Evolutionary conservation across 495 filamentous ascomycete species (phyloP).

Genomic region (Cercophora sp.): DNA sequence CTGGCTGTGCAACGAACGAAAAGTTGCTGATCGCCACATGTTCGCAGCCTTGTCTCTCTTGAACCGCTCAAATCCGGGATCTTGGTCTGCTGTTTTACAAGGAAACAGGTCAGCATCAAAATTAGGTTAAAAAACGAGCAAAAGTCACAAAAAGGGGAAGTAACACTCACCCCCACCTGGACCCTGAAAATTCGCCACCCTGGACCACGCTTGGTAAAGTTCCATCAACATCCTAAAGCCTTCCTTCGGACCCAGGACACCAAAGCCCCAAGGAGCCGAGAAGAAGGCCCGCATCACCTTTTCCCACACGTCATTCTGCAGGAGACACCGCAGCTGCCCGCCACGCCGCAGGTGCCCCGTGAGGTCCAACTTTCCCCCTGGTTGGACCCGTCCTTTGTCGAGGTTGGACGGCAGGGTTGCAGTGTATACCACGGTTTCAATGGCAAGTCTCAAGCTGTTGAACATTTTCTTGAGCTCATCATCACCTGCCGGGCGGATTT

Average conservation of each 20-base stretch:
- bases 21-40: slow-evolving; percentile 25
- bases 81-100: neutral
- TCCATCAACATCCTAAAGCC: slow-evolving; percentile 7
- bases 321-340: slow-evolving; percentile 13
- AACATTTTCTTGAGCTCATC: slow-evolving; percentile 23
- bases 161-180: neutral
- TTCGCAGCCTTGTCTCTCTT: slow-evolving; percentile 15
- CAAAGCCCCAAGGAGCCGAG: slow-evolving; percentile 28
- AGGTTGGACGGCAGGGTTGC: slow-evolving; percentile 16
- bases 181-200: neutral
- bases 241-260: slow-evolving; percentile 17
- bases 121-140: neutral
- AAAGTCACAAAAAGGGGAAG: neutral
- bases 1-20: slow-evolving; percentile 11
- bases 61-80: slow-evolving; percentile 13
- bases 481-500: slow-evolving; percentile 20
- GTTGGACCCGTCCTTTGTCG: neutral
- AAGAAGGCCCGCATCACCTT: slow-evolving; percentile 26
- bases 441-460: slow-evolving; percentile 13
- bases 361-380: slow-evolving; percentile 11
- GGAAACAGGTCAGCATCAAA: too few relatives aligned
- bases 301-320: slow-evolving; percentile 24
- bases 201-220: slow-evolving; percentile 8
- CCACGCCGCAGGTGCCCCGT: slow-evolving; percentile 10
- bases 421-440: slow-evolving; percentile 18